Evolutionary conservation across 495 filamentous ascomycete genomes (phyloP).

Genomic region (Neurospora sp.): DNA sequence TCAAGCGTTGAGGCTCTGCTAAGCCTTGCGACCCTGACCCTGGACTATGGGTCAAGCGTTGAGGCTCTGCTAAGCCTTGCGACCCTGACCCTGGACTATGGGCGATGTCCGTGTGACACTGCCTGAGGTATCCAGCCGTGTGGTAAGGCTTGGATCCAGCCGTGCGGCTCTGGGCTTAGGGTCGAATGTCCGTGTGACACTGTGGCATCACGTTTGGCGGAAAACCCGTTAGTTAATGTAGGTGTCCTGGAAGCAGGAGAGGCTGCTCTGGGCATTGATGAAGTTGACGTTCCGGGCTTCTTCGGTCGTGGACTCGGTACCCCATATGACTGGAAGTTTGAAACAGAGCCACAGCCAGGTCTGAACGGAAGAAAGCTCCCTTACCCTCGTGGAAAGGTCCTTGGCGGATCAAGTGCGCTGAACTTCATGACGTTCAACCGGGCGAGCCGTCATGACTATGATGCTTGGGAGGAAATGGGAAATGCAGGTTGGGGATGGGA

Average conservation of each 20-base stretch:
- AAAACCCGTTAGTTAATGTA: slow-evolving; percentile 32
- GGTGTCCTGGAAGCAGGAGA: slow-evolving; percentile 47
- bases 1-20: too few relatives aligned
- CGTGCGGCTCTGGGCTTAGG: too few relatives aligned
- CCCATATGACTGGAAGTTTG: slow-evolving; percentile 43
- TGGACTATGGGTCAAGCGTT: too few relatives aligned
- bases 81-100: too few relatives aligned
- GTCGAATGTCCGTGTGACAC: too few relatives aligned
- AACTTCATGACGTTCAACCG: slow-evolving; percentile 48
- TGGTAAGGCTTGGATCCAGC: too few relatives aligned
- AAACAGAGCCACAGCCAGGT: slow-evolving; percentile 35
- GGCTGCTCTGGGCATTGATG: slow-evolving; percentile 28
- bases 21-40: too few relatives aligned
- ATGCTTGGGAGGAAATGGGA: slow-evolving; percentile 48
- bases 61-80: too few relatives aligned
- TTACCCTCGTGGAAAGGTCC: slow-evolving; percentile 38
- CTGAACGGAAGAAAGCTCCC: slow-evolving; percentile 24
- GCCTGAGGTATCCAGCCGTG: too few relatives aligned
- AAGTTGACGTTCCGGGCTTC: slow-evolving; percentile 31
- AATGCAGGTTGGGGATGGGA: slow-evolving; percentile 51
- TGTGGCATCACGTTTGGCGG: slow-evolving; percentile 44
- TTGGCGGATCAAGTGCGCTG: slow-evolving; percentile 34
- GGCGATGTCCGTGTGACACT: too few relatives aligned
- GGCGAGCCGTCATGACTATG: slow-evolving; percentile 43
- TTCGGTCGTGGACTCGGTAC: slow-evolving; percentile 34